Percentiles rank a stretch among this genome's conserved stretches.
These are phyloP conservation scores for Athelia psychrophila DNA, from an alignment of 1,284 basidiomycete species.

Conservation along the genomic window DNA sequence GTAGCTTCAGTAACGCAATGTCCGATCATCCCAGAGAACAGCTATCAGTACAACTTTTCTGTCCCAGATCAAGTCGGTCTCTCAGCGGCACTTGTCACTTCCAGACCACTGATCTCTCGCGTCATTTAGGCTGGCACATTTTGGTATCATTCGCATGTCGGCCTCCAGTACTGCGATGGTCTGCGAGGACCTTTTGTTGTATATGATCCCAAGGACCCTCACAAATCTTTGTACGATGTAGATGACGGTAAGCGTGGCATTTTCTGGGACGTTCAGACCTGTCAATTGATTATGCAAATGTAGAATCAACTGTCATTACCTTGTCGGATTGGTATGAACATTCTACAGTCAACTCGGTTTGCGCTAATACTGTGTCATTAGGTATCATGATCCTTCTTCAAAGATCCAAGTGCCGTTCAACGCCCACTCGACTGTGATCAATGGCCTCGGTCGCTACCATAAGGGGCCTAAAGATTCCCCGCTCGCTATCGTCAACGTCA, in stretches of 20 bases:
- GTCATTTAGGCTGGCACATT: not conserved
- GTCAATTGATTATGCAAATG: no score
- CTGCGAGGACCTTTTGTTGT: conserved; percentile 27
- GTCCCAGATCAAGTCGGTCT: conserved; percentile 21
- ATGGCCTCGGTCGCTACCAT: conserved; percentile 35
- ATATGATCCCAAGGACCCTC: conserved; percentile 29
- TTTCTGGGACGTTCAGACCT: no score
- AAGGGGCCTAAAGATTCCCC: conserved; percentile 1
- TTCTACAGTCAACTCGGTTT: conserved; percentile 21
- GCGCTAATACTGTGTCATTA: conserved; percentile 2
- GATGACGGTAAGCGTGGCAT: conserved; percentile 32
- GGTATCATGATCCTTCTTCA: not conserved
- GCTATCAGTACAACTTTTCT: conserved; percentile 21
- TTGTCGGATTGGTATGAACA: conserved; percentile 42
- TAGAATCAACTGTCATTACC: conserved; percentile 33
- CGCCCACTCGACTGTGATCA: conserved; percentile 37
- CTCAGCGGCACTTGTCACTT: conserved; percentile 11
- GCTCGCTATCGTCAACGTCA: conserved; percentile 15
- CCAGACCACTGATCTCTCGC: not conserved
- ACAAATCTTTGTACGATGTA: conserved; percentile 30
- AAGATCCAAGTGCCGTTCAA: conserved; percentile 10
- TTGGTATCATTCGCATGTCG: conserved; percentile 31
- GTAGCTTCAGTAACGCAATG: conserved; percentile 29
- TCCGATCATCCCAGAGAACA: conserved; percentile 18
- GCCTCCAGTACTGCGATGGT: conserved; percentile 28